A percentile compares a stretch with the other conserved stretches of the same genome.
Evolutionary conservation across 768 basidiomycete species (phyloP).

Genomic region (Macrolepiota dolichaula): DNA sequence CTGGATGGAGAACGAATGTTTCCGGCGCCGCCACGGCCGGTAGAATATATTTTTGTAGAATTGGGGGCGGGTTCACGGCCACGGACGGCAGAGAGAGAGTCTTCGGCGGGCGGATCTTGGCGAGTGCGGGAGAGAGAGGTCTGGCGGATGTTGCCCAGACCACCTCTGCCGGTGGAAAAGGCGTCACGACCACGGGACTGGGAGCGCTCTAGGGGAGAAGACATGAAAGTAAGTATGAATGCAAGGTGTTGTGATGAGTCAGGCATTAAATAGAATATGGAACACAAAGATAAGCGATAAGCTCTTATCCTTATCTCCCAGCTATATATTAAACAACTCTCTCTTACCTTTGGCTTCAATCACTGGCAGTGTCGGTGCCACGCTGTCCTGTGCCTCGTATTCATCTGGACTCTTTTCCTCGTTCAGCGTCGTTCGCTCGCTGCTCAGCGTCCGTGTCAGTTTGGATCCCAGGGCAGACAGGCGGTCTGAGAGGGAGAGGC

Average conservation of each 20-base stretch:
- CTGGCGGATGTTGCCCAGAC: slow-evolving; percentile 61
- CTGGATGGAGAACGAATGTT: slow-evolving; percentile 78
- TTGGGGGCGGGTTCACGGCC: slow-evolving; percentile 54
- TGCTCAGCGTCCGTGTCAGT: background rate
- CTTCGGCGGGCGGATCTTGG: slow-evolving; percentile 36
- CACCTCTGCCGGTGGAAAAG: slow-evolving; percentile 68
- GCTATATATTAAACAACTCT: background rate
- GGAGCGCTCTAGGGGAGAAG: slow-evolving; percentile 36
- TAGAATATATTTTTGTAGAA: slow-evolving; percentile 41
- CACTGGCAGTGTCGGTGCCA: background rate
- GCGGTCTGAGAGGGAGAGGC: background rate
- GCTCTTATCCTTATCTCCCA: background rate
- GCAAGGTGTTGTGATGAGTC: background rate
- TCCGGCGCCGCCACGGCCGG: slow-evolving; percentile 80
- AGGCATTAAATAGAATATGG: background rate
- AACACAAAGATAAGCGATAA: background rate
- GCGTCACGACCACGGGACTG: slow-evolving; percentile 56
- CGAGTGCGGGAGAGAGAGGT: slow-evolving; percentile 45
- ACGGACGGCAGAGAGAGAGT: slow-evolving; percentile 54
- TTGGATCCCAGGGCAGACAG: background rate
- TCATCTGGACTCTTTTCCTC: background rate
- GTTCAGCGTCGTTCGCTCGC: background rate
- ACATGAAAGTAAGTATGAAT: background rate
- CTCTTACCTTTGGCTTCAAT: background rate
- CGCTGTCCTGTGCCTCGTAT: background rate